phyloP scores from a whole-genome alignment of 441 rosid genomes.

The Adansonia rubrostipa region DNA sequence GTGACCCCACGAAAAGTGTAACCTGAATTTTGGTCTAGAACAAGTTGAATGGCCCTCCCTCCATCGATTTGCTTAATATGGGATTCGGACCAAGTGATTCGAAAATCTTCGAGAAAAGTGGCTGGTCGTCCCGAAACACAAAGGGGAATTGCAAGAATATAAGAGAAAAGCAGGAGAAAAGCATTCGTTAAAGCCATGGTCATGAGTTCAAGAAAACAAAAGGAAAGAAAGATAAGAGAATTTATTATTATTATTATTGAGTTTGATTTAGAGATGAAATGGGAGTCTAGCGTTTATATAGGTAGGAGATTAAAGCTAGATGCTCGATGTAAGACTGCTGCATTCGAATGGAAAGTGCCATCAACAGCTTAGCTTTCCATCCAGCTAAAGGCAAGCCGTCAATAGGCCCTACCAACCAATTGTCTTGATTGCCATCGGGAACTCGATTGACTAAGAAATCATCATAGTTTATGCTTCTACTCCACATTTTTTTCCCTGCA shows the following conservation, averaged over 20 bases:
- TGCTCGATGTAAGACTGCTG: conserved; percentile 35
- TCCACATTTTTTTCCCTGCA: background rate
- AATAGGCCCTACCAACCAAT: conserved; percentile 56
- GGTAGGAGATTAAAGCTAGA: conserved; percentile 24
- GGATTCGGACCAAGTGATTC: conserved; percentile 66
- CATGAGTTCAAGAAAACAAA: background rate
- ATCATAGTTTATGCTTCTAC: background rate
- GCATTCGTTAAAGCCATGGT: background rate
- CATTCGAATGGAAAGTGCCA: conserved; percentile 41
- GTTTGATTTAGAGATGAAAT: conserved; percentile 26
- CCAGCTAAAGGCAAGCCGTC: conserved; percentile 82
- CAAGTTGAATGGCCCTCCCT: conserved; percentile 72
- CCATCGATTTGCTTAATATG: conserved; percentile 68
- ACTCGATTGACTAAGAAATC: background rate
- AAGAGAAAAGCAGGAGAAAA: conserved; percentile 23
- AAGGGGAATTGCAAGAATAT: conserved; percentile 32
- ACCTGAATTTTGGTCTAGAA: conserved; percentile 83
- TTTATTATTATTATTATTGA: background rate
- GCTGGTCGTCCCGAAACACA: conserved; percentile 55
- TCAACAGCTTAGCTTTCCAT: conserved; percentile 54
- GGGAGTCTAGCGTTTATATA: conserved; percentile 30
- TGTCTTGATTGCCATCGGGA: background rate
- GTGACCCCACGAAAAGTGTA: conserved; percentile 27
- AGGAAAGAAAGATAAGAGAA: background rate
- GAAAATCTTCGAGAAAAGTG: conserved; percentile 66